phyloP scores from a whole-genome alignment of 352 stramenopile species.

The Globisporangium nodosum region DNA sequence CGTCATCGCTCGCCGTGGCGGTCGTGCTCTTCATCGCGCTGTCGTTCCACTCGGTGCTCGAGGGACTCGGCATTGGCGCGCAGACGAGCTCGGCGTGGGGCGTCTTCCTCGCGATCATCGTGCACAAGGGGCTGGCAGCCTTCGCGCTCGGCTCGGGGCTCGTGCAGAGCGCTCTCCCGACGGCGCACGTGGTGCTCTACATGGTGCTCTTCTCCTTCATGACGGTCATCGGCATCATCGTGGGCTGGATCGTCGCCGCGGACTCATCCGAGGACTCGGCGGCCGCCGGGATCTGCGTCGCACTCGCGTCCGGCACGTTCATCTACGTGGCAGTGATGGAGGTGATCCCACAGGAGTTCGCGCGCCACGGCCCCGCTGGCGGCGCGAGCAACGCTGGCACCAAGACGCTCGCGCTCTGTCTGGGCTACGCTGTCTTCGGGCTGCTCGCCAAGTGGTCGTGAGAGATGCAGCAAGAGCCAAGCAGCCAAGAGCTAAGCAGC shows the following conservation, averaged over 20 bases:
- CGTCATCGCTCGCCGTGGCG: constrained; percentile 44
- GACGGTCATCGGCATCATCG: constrained; percentile 46
- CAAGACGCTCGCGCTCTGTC: constrained; percentile 52
- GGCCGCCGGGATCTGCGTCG: constrained; percentile 47
- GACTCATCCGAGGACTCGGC: constrained; percentile 38
- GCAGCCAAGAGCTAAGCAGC: background rate
- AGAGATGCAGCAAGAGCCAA: background rate
- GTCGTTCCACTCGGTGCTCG: constrained; percentile 78
- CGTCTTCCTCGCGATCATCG: constrained; percentile 69
- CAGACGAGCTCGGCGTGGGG: constrained; percentile 67
- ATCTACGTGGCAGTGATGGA: constrained; percentile 87
- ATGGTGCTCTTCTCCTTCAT: constrained; percentile 55
- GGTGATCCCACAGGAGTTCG: constrained; percentile 79
- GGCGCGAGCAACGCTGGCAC: constrained; percentile 14
- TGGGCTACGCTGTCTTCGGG: constrained; percentile 73
- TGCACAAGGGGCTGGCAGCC: constrained; percentile 73
- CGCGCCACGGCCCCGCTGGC: constrained; percentile 19
- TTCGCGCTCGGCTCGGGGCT: constrained; percentile 69
- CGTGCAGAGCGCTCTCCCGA: constrained; percentile 51
- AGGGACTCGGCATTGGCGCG: constrained; percentile 69
- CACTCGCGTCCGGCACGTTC: constrained; percentile 70
- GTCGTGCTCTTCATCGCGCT: constrained; percentile 73
- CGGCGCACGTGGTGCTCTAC: constrained; percentile 34
- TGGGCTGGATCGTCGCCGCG: constrained; percentile 36
- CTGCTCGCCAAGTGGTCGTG: constrained; percentile 75